Conservation (phyloP, 768 basidiomycete genomes). For the Tulasnella sp. region DNA sequence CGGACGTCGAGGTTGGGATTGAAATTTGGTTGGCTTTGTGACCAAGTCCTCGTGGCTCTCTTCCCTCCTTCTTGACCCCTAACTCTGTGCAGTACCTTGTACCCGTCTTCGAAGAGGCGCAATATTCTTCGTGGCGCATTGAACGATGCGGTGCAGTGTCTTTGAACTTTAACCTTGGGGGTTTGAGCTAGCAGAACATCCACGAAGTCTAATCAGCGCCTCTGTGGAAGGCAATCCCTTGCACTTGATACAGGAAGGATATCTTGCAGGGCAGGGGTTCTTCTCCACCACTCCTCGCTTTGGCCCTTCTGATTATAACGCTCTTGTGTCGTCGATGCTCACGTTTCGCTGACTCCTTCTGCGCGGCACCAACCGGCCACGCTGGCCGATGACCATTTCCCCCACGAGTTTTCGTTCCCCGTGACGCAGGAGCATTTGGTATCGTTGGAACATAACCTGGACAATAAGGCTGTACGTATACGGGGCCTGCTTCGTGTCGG, state of each 20-base stretch:
- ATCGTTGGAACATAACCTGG: too few relatives aligned
- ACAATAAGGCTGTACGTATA: too few relatives aligned
- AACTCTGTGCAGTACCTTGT: background rate
- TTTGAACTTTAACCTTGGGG: background rate
- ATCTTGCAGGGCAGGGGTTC: background rate
- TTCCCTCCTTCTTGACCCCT: background rate
- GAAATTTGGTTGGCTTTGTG: background rate
- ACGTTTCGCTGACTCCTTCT: too few relatives aligned
- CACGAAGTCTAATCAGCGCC: background rate
- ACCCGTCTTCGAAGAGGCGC: background rate
- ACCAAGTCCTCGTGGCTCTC: background rate
- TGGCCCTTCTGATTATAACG: too few relatives aligned
- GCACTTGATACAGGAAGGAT: background rate
- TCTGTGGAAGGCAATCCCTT: background rate
- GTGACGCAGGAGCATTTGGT: too few relatives aligned
- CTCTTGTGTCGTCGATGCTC: too few relatives aligned
- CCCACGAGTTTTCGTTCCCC: too few relatives aligned
- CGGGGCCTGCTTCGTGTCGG: too few relatives aligned
- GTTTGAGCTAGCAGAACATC: background rate
- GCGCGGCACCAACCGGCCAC: too few relatives aligned
- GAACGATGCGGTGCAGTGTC: background rate
- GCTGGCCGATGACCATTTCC: too few relatives aligned
- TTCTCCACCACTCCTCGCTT: background rate
- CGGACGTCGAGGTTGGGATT: background rate
- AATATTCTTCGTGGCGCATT: background rate